Conservation (phyloP, 345 rosid species). For the Mercurialis annua region DNA sequence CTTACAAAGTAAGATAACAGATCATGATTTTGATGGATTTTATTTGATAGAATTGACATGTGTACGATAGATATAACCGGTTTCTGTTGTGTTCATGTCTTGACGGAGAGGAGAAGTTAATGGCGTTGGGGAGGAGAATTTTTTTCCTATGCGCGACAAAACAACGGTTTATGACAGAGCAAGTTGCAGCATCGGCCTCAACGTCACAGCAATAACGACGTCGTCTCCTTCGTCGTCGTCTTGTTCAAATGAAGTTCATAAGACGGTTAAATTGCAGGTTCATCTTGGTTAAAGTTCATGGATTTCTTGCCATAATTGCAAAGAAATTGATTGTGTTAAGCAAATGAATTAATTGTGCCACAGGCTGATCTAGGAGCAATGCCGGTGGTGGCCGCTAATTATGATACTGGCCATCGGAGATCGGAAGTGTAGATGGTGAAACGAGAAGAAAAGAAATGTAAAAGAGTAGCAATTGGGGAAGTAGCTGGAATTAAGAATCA, state of each 20-base stretch:
- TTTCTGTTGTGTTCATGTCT: constrained; percentile 38
- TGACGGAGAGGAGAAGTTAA: constrained; percentile 53
- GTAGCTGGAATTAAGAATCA: too few relatives aligned
- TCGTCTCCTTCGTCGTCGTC: too few relatives aligned
- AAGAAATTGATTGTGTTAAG: too few relatives aligned
- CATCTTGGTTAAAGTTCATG: constrained; percentile 75
- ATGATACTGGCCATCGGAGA: too few relatives aligned
- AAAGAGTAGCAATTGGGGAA: too few relatives aligned
- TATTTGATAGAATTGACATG: not conserved
- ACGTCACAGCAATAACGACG: constrained; percentile 37
- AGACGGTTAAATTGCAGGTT: constrained; percentile 35
- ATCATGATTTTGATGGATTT: not conserved
- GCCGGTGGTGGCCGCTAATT: too few relatives aligned
- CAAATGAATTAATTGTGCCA: too few relatives aligned
- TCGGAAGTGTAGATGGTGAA: too few relatives aligned
- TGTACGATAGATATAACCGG: constrained; percentile 13
- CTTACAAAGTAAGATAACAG: constrained; percentile 69
- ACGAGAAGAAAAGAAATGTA: too few relatives aligned
- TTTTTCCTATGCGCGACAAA: constrained; percentile 59
- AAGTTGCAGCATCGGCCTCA: not conserved
- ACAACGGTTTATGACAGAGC: constrained; percentile 24
- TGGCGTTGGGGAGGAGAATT: constrained; percentile 76
- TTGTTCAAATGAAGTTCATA: constrained; percentile 63
- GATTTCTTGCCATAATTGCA: constrained; percentile 36
- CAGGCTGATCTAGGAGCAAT: not conserved